These are phyloP conservation scores for Suhomyces prunicola DNA, from an alignment of 805 yeast species.

Conservation along the genomic window DNA sequence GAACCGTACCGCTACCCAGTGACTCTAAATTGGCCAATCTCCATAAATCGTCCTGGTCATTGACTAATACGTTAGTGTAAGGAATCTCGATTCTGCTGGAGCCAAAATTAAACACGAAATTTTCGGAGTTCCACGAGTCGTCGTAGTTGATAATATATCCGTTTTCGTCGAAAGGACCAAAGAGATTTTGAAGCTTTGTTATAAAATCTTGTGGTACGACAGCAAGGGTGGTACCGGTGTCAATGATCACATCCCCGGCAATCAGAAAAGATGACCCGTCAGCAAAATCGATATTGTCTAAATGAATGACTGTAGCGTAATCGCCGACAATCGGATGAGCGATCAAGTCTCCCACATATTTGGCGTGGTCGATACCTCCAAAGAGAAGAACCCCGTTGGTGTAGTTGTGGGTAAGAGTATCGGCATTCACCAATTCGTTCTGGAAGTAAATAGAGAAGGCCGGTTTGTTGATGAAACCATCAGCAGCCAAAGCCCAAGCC, in stretches of 20 bases:
- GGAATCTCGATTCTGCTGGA: constrained; percentile 3
- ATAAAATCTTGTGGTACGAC: not conserved
- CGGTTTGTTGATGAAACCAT: not conserved
- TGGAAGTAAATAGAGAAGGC: not conserved
- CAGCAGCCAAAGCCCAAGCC: not conserved
- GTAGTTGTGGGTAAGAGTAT: not conserved
- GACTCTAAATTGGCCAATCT: no score
- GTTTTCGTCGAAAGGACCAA: not conserved
- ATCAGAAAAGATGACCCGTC: not conserved
- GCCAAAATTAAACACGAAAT: not conserved
- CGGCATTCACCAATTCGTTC: not conserved
- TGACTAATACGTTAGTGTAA: not conserved
- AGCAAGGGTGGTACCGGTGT: constrained; percentile 14
- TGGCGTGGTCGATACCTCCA: constrained; percentile 69
- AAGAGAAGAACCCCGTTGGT: constrained; percentile 41
- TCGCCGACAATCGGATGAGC: constrained; percentile 21
- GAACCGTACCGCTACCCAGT: no score
- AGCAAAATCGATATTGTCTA: not conserved
- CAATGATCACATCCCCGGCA: constrained; percentile 5
- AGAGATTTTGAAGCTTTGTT: not conserved
- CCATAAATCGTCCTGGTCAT: no score
- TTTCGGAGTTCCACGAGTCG: not conserved
- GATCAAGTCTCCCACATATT: constrained; percentile 48
- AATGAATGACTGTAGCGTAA: not conserved
- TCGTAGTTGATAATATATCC: not conserved